phyloP scores from a whole-genome alignment of 495 filamentous ascomycete genomes.

The Evernia prunastri region DNA sequence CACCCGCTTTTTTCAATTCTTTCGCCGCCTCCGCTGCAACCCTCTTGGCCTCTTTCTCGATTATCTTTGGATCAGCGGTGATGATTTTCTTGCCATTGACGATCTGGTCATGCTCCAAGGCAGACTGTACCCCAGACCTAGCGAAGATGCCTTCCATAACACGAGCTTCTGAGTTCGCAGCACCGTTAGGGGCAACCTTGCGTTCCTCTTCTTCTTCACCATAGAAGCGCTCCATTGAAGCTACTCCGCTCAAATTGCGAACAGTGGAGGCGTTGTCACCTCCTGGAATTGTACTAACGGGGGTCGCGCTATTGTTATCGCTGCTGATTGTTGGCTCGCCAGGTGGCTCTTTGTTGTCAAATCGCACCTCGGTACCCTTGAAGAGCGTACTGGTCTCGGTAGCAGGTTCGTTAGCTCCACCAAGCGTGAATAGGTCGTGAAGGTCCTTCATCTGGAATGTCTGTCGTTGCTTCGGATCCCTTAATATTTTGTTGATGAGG shows the following conservation, averaged over 20 bases:
- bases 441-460: slow-evolving; percentile 80
- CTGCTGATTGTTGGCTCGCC: slow-evolving; percentile 24
- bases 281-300: slow-evolving; percentile 11
- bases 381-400: slow-evolving; percentile 85
- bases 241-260: slow-evolving; percentile 50
- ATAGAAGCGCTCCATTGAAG: slow-evolving; percentile 50
- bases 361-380: slow-evolving; percentile 69
- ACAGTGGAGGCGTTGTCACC: slow-evolving; percentile 30
- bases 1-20: slow-evolving; percentile 64
- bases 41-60: slow-evolving; percentile 72
- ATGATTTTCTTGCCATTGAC: slow-evolving; percentile 60
- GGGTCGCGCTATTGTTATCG: slow-evolving; percentile 20
- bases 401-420: slow-evolving; percentile 55
- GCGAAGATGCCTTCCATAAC: slow-evolving; percentile 85
- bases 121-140: slow-evolving; percentile 72
- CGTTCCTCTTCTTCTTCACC: slow-evolving; percentile 37
- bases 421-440: slow-evolving; percentile 84
- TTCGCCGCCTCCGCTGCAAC: slow-evolving; percentile 72
- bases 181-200: slow-evolving; percentile 39
- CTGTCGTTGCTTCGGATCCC: slow-evolving; percentile 82
- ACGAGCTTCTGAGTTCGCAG: slow-evolving; percentile 48
- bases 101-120: slow-evolving; percentile 84
- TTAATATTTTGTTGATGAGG: slow-evolving; percentile 86
- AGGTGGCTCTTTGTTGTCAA: slow-evolving; percentile 38
- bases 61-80: slow-evolving; percentile 60